Evolutionary conservation across 208 protist species (phyloP).

Genomic region (Acanthamoeba royreba): DNA sequence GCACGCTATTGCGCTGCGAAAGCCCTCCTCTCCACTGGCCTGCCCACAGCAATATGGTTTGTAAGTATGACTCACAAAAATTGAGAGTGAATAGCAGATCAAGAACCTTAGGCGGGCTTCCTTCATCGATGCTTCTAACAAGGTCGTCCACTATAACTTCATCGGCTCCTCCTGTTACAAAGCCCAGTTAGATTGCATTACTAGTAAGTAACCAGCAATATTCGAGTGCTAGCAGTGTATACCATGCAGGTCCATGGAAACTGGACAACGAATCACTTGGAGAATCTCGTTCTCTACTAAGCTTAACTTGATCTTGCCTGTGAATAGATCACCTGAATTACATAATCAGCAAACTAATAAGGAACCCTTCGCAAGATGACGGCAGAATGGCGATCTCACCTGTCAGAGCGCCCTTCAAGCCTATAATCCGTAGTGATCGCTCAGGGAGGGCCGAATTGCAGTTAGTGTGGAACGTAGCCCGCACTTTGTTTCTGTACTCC

Average conservation of each 20-base stretch:
- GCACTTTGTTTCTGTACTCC: background rate
- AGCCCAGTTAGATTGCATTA: background rate
- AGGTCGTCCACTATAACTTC: constrained; percentile 21
- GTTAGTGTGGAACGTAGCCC: constrained; percentile 39
- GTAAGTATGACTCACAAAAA: background rate
- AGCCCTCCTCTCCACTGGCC: constrained; percentile 19
- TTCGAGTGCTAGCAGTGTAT: background rate
- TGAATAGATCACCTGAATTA: background rate
- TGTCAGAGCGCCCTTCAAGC: background rate
- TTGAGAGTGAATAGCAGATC: background rate
- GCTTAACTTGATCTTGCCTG: background rate
- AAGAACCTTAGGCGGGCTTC: background rate
- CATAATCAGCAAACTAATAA: background rate
- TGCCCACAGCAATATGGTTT: background rate
- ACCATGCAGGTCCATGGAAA: background rate
- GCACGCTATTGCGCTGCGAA: background rate
- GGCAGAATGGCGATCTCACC: background rate
- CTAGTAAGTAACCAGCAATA: background rate
- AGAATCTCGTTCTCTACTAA: background rate
- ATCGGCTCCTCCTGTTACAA: background rate
- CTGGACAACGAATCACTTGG: background rate
- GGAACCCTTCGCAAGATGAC: background rate
- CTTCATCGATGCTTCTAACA: background rate
- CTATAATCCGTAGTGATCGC: background rate
- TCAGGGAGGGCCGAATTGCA: background rate